Base-by-base conservation (phyloP, 805 yeast species). In the Monosporozyma servazzii region DNA sequence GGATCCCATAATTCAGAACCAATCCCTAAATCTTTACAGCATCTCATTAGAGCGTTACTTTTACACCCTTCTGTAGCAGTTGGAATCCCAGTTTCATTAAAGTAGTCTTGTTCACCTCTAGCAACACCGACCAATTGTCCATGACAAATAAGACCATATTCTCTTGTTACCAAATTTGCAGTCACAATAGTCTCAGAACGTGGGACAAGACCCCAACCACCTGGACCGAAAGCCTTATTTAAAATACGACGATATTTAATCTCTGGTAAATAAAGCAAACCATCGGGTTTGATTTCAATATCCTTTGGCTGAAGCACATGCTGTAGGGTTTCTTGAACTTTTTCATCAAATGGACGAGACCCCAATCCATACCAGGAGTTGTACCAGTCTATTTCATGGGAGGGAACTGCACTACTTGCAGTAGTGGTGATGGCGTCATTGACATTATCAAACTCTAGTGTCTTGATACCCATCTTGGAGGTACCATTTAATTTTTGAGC, bases 1-100 rank as follows among this genome's bases (percentile, higher is more conserved):
- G 99, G 99, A 66, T 93, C 99, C 99, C 99, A 93, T 48, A 93
- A 75, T 64, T 93, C 99, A 52, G 95, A 86, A 1, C 97, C 99
- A 57, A 93, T 85, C 4, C 98, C 98, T 61, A 93, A 75, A 70
- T 93, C 99, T 67, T 93, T 93, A 70, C 99, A 93, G 63, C 98
- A 90, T 66, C 99, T 79, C 98, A 93, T 91, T 66, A 93, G 72
- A 0, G 98, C 97, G 65, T 93, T 93, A 64, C 95, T 84, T 65
- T 89, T 89, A 69, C 98, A 91, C 10, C 99, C 99, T 70, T 93
- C 99, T 42, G 95, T 83, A 0, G 98, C 97, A 0, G 98, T 93
- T 4, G 97, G 88, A 47, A 91, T 79, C 45, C 93, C 95, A 54
- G 81, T 82, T 27, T 88, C 89, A 39, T 79, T 82, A 71, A 88